These are phyloP conservation scores for Wickerhamiella siamensis DNA, from an alignment of 805 yeast species.

Conservation along the genomic window DNA sequence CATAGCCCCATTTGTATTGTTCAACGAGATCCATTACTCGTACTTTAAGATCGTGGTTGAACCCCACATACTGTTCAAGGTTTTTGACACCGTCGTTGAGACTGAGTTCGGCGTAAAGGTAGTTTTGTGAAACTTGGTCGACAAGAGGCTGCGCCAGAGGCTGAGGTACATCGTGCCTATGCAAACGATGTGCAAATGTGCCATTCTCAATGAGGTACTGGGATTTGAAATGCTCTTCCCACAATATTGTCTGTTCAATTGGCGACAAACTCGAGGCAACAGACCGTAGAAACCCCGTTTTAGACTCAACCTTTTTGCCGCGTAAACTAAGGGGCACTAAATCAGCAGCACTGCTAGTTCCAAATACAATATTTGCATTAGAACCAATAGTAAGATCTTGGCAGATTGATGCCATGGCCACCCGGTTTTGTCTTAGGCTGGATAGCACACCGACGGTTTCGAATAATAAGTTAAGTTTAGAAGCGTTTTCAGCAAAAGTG, in stretches of 20 bases:
- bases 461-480: slow-evolving; percentile 28
- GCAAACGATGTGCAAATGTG: neutral
- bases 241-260: neutral
- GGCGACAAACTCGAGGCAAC: neutral
- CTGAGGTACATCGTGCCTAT: neutral
- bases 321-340: neutral
- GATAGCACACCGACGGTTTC: slow-evolving; percentile 33
- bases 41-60: slow-evolving; percentile 14
- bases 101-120: slow-evolving; percentile 1
- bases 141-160: neutral
- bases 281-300: neutral
- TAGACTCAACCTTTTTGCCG: neutral
- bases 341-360: neutral
- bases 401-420: slow-evolving; percentile 32
- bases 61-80: neutral
- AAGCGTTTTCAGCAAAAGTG: slow-evolving; percentile 13
- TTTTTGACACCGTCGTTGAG: neutral
- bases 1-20: slow-evolving; percentile 14
- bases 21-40: slow-evolving; percentile 16
- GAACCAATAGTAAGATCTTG: slow-evolving; percentile 30
- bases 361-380: slow-evolving; percentile 36
- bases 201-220: neutral
- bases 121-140: neutral
- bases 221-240: neutral
- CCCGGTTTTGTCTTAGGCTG: slow-evolving; percentile 25